Evolutionary conservation across 331 rosid genomes (phyloP), one percentile per base, ranked within the genome.

Genomic region (Pyrus hybrid): DNA sequence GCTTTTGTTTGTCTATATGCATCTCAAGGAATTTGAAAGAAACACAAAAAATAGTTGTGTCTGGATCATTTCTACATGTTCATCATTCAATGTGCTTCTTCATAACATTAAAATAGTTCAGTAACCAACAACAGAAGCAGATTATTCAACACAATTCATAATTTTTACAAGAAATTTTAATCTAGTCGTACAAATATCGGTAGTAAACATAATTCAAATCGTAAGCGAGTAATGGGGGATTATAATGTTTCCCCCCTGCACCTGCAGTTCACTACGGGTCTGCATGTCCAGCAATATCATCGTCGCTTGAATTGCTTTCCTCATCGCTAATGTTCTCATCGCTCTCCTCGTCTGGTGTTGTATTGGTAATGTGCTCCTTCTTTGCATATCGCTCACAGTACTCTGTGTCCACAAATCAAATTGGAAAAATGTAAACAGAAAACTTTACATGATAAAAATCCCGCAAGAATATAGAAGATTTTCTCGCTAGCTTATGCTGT

Each of bases 361-460:
- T 75, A 76, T 88, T 90, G 25, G 71, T 57, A 28, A 81, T 80
- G 70, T 86, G 84, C 77, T 91, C 99, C 86, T 85, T 86, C 79
- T 90, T 92, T 12, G 99, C 99, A 74, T 90, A 88, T 54, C 81
- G 69, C 83, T 91, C 98, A 62, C 97, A 92, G 76, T 91, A 88
- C 79, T 89, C 99, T 95, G 90, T 67, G 68, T 76, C 80, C 84
- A 85, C 72, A 84, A 51, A 75, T 41, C 75, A 58, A 67, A 77
- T 47, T 53, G 23, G 67, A 65, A 57, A 72, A 57, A 33, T 57
- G 32, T 32, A 68, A 41, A 53, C 57, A 58, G 47, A 53, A 14
- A 10, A 8, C n/a, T 49, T 56, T 21, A 23, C 28, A 62, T 62
- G 32, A 7, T 13, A 16, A 26, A 60, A 62, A 25, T 13, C 67